Base-by-base conservation (phyloP, 495 filamentous ascomycete species). In the Penicillium arizonense region DNA sequence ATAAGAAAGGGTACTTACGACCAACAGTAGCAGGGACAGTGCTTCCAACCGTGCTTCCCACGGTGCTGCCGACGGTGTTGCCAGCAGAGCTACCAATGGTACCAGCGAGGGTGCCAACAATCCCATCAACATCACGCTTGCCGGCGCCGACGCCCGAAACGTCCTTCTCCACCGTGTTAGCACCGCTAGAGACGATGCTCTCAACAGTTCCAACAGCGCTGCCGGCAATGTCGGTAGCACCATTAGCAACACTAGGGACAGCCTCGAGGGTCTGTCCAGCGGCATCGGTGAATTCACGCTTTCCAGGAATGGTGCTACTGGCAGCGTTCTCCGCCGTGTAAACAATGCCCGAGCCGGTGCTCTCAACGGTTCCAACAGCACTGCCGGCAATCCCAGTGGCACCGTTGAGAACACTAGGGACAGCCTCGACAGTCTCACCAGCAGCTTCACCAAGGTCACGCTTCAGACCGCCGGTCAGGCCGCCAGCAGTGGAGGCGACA, bases 351-450 rank as follows among this genome's bases (percentile, higher is more conserved):
- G 46, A 37, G 18, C 26, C 26, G 3, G 50, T 58, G 44, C 46
- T 62, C 38, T 59, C 62, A 6, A 12, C 59, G 24, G 62, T 63
- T 21, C 62, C 62, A 8, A 47, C 59, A 34, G 53, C 56, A 36
- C 59, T 47, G 3, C 56, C 56, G 7, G 34, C 41, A 18, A 53
- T 55, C 12, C 53, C 55, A 46, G 53, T 55, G 5, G 41, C 47
- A n/a, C 56, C 59, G 24, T 62, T 56, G n/a, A 55, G 32, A 14
- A 54, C 32, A 45, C 59, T 52, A 7, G 53, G 43, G 5, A 55
- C 44, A 9, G 50, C 38, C 13, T 59, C 14, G 9, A 41, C 24
- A 21, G 28, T 51, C 3, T 28, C 24, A 13, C 46, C 39, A n/a
- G 41, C 4, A 16, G 34, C 43, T 20, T 39, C 44, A 5, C 21